Evolutionary conservation across 805 yeast genomes (phyloP), one percentile per base, ranked within the genome.

Genomic region (Schwanniomyces polymorphus): DNA sequence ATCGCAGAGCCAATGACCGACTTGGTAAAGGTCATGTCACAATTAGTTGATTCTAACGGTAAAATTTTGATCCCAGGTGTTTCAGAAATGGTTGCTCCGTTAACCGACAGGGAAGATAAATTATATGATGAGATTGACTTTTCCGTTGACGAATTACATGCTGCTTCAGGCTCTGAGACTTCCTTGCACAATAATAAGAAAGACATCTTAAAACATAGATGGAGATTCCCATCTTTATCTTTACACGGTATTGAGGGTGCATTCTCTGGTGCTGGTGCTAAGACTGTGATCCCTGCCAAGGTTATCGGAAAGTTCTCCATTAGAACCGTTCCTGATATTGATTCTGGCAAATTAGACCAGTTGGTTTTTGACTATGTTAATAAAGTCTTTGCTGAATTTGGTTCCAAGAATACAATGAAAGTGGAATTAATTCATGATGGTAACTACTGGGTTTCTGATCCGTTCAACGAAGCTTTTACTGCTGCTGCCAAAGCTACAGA

Each of bases 181-280:
- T 82, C 91, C 31, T 76, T 91, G 50, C 85, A 85, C 73, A 77
- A 82, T 53, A 78, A 79, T 65, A 88, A 90, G 71, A 84, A 90
- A 72, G 86, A 85, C 49, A 91, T 96, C 49, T 80, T 94, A 60
- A 92, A 91, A 87, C 97, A 91, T 70, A 85, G 99, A 80, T 94
- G 99, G 99, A 86, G 99, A 79, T 91, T 78, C 73, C 99, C 99
- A 47, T 90, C 98, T 7, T 77, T 94, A 60, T 91, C 98, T 2
- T 69, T 94, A 55, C 99, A 94, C 70, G 99, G 99, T 57, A 80
- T 94, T 46, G 99, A 94, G 72, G 99, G 99, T 54, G 99, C 98
- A 5, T 94, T 94, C 69, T 85, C 86, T 41, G 92, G 88, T 38
- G 80, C 87, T 41, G 99, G 99, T 55, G 99, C 98, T 48, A 94